Evolutionary conservation across 208 protist genomes (phyloP).

Genomic region (Leptomonas pyrrhocoris): DNA sequence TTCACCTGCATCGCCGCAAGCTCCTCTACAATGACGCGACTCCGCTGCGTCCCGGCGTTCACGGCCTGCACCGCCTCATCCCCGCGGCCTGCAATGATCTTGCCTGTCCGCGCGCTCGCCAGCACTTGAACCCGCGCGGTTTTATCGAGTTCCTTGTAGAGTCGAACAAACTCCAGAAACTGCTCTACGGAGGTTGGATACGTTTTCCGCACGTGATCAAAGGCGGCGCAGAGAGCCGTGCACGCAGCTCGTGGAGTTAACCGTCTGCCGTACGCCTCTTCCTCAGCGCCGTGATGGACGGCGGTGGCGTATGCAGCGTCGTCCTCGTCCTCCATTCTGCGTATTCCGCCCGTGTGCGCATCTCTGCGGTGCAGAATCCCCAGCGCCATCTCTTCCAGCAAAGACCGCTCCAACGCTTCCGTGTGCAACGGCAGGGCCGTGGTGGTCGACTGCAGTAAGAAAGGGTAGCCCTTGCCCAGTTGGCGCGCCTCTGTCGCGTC

Average conservation of each 20-base stretch:
- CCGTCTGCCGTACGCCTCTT: conserved; percentile 18
- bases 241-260: conserved; percentile 17
- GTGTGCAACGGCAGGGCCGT: conserved; percentile 40
- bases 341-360: conserved; percentile 18
- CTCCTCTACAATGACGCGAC: conserved; percentile 41
- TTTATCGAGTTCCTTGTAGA: conserved; percentile 29
- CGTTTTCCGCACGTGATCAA: conserved; percentile 15
- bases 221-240: conserved; percentile 25
- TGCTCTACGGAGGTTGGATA: conserved; percentile 39
- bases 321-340: conserved; percentile 21
- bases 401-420: conserved; percentile 14
- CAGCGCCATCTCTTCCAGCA: conserved; percentile 51
- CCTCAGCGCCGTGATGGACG: background rate
- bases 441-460: conserved; percentile 30
- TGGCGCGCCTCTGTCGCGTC: conserved; percentile 39
- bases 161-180: conserved; percentile 18
- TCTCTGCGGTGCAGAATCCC: conserved; percentile 29
- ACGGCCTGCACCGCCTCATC: conserved; percentile 56
- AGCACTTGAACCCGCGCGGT: conserved; percentile 23
- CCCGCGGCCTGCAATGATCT: conserved; percentile 29
- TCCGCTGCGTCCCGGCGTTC: conserved; percentile 37
- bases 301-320: background rate
- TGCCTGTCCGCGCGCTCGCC: conserved; percentile 28
- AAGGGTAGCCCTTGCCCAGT: conserved; percentile 48
- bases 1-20: conserved; percentile 38